These are phyloP conservation scores for Achaetomium macrosporum DNA, from an alignment of 2,329 filamentous ascomycete species.

Conservation along the genomic window DNA sequence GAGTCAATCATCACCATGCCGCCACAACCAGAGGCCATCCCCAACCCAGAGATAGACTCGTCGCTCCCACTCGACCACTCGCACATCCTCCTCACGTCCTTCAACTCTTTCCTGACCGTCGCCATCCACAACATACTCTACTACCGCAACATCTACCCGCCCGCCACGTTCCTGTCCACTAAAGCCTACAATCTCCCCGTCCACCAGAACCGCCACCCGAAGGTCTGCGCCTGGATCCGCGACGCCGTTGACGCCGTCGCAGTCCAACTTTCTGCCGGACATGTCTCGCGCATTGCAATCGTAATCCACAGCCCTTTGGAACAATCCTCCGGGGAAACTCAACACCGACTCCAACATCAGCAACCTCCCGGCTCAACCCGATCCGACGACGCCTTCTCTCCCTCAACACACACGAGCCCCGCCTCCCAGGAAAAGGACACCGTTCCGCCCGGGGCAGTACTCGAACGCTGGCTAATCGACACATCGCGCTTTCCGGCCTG, in stretches of 20 bases:
- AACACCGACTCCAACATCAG: too few species aligned
- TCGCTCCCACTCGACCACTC: conserved; percentile 16
- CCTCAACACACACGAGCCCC: not conserved
- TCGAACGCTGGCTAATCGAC: conserved; percentile 59
- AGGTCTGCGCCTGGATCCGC: conserved; percentile 78
- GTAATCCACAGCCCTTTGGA: conserved; percentile 37
- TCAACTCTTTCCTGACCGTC: conserved; percentile 74
- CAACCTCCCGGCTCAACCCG: not conserved
- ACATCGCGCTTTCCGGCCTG: conserved; percentile 46
- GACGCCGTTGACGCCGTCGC: conserved; percentile 71
- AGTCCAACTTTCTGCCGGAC: conserved; percentile 58
- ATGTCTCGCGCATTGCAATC: conserved; percentile 43
- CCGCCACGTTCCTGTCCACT: conserved; percentile 68
- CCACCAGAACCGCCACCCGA: conserved; percentile 78
- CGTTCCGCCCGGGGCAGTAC: conserved; percentile 34
- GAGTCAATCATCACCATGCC: not conserved
- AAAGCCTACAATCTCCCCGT: conserved; percentile 80
- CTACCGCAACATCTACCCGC: conserved; percentile 74
- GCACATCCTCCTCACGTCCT: conserved; percentile 58
- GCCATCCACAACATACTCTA: conserved; percentile 82
- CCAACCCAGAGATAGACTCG: not conserved
- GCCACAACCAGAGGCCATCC: not conserved
- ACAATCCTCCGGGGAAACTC: not conserved
- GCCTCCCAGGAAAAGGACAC: not conserved
- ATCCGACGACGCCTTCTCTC: conserved; percentile 17